Evolutionary conservation across 2,329 filamentous ascomycete genomes (phyloP), one percentile per base, ranked within the genome.

Genomic region (Apiospora malaysiana): DNA sequence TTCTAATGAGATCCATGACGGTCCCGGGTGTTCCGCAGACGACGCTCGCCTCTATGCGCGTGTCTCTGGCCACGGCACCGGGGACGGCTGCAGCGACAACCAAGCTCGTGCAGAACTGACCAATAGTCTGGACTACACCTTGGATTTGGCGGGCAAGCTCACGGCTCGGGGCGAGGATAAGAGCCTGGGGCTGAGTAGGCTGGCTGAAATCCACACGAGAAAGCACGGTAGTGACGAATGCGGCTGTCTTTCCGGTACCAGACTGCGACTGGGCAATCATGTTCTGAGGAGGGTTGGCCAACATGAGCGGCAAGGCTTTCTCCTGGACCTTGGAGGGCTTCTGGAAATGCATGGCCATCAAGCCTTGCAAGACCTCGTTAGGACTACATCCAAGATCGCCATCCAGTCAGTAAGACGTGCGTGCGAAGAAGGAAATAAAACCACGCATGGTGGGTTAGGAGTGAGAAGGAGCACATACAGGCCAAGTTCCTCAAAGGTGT

Each of bases 201-300:
- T 89, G 87, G 68, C 79, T 85, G 71, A 95, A 88, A 78, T 99
- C 94, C 79, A 98, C 84, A 73, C 96, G 94, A 71, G 93, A 93
- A 51, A 99, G 88, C 72, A 97, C 93, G 72, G 97, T 97, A 73
- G 97, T 91, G 65, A 96, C 93, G 81, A 99, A 99, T 27, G 96
- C 96, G 25, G 95, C 96, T 0, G 96, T 99, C 86, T 99, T 99
- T 79, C 96, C 96, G 25, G 96, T 99, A 76, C 96, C 96, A 2
- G 96, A 99, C 82, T 99, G 96, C n/a, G 96, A 99, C 83, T 99
- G 96, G 4, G 95, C 96, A 79, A 99, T 95, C 88, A 99, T 93
- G 83, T 98, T 98, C 74, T 88, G 88, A 0, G 95, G 92, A n/a
- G 96, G 95, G 79, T 97, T 87, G 76, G 89, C 85, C 74, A 99